These are phyloP conservation scores for Kluyveromyces aestuarii DNA, from an alignment of 805 yeast species.

Conservation along the genomic window DNA sequence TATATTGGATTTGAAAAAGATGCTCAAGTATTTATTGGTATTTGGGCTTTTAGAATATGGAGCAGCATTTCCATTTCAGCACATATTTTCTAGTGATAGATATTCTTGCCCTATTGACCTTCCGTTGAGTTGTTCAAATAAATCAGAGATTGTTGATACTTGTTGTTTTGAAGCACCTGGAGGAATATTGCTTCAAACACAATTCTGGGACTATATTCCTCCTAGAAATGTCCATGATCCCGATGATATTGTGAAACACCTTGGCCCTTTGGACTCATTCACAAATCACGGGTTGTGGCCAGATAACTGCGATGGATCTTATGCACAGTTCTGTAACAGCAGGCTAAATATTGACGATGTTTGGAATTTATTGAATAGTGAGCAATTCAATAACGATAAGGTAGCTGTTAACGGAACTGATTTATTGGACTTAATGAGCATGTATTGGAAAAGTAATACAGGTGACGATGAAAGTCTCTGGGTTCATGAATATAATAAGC, in stretches of 20 bases:
- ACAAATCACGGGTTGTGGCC: slow-evolving; percentile 89
- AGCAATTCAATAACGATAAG: slow-evolving; percentile 13
- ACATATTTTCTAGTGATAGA: not conserved
- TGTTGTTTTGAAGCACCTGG: slow-evolving; percentile 88
- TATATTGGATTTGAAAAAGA: not conserved
- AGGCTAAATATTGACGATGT: slow-evolving; percentile 46
- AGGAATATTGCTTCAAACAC: slow-evolving; percentile 76
- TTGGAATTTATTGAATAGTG: slow-evolving; percentile 33
- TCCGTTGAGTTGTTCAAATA: slow-evolving; percentile 55
- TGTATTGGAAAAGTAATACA: slow-evolving; percentile 64
- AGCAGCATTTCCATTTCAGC: not conserved
- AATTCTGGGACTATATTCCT: slow-evolving; percentile 86
- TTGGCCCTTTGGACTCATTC: slow-evolving; percentile 62
- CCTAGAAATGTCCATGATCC: slow-evolving; percentile 27
- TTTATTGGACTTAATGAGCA: slow-evolving; percentile 47
- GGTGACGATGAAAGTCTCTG: slow-evolving; percentile 65
- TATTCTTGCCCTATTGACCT: slow-evolving; percentile 43
- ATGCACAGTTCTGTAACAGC: slow-evolving; percentile 67
- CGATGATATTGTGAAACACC: slow-evolving; percentile 21
- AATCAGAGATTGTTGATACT: slow-evolving; percentile 43
- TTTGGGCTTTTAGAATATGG: not conserved
- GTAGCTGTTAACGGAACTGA: slow-evolving; percentile 37
- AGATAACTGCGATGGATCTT: slow-evolving; percentile 77
- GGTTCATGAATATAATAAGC: slow-evolving; percentile 91
- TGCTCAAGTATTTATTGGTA: not conserved